phyloP scores from a whole-genome alignment of 2,329 filamentous ascomycete genomes.

The Clarireedia paspali region DNA sequence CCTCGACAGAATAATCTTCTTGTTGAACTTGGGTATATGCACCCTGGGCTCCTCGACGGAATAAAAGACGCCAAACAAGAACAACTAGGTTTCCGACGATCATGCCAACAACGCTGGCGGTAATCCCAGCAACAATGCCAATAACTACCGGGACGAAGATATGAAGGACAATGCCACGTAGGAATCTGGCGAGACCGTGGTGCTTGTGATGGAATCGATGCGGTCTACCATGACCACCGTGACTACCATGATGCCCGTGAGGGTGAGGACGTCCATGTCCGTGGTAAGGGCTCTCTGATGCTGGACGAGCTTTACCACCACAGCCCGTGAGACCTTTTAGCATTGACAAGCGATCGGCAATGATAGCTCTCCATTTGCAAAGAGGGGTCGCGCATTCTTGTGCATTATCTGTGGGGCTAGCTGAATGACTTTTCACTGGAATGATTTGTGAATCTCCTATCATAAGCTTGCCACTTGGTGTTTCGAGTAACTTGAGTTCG shows the following conservation, averaged over 20 bases:
- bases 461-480: conserved; percentile 44
- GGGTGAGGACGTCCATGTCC: conserved; percentile 11
- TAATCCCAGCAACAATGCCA: conserved; percentile 60
- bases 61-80: conserved; percentile 48
- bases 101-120: conserved; percentile 61
- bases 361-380: conserved; percentile 47
- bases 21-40: conserved; percentile 18
- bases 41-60: conserved; percentile 34
- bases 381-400: conserved; percentile 38
- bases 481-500: conserved; percentile 55
- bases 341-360: conserved; percentile 38
- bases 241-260: conserved; percentile 22
- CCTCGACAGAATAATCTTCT: conserved; percentile 15
- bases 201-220: conserved; percentile 30
- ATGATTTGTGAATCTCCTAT: conserved; percentile 40
- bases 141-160: conserved; percentile 61
- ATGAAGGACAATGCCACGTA: conserved; percentile 51
- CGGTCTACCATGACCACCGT: conserved; percentile 17
- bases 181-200: conserved; percentile 38
- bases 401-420: conserved; percentile 26
- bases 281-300: conserved; percentile 13
- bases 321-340: conserved; percentile 32
- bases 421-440: conserved; percentile 15
- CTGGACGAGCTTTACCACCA: conserved; percentile 18
- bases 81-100: conserved; percentile 54